These are phyloP conservation scores for Malassezia psittaci DNA, from an alignment of 1,284 basidiomycete genomes.

Conservation along the genomic window DNA sequence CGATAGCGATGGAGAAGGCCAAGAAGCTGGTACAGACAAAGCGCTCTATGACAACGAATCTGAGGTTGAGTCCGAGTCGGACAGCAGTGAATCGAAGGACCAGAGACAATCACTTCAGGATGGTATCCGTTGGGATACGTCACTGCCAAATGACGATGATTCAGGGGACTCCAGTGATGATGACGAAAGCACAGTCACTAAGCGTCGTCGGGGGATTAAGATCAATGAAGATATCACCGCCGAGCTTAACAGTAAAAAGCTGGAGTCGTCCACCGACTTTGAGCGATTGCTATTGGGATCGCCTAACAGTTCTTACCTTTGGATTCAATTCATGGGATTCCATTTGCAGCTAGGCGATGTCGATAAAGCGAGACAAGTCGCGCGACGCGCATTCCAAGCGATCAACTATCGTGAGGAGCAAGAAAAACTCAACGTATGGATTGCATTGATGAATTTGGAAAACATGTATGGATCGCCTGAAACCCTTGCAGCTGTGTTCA, in stretches of 20 bases:
- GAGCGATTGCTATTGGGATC: slow-evolving; percentile 88
- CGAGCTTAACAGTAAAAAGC: slow-evolving; percentile 49
- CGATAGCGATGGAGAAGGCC: slow-evolving; percentile 16
- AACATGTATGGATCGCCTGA: slow-evolving; percentile 72
- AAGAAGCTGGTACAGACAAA: slow-evolving; percentile 5
- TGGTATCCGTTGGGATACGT: slow-evolving; percentile 12
- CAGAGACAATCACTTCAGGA: slow-evolving; percentile 5
- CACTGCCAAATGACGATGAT: background rate
- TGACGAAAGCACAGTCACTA: slow-evolving; percentile 34
- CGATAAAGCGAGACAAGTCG: slow-evolving; percentile 82
- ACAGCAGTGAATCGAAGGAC: background rate
- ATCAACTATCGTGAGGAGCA: slow-evolving; percentile 94
- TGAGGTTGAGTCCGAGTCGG: background rate
- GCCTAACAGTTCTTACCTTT: slow-evolving; percentile 92
- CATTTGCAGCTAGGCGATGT: slow-evolving; percentile 88
- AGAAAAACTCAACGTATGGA: slow-evolving; percentile 96
- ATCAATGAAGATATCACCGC: slow-evolving; percentile 37
- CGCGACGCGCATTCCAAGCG: slow-evolving; percentile 67
- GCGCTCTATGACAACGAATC: slow-evolving; percentile 11
- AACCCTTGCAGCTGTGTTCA: slow-evolving; percentile 68
- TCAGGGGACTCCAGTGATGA: slow-evolving; percentile 53
- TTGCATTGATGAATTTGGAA: slow-evolving; percentile 88
- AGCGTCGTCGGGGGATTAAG: slow-evolving; percentile 30
- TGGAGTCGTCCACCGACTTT: slow-evolving; percentile 85
- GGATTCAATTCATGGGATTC: slow-evolving; percentile 99